Base-by-base conservation (phyloP, 768 basidiomycete species). In the Boletellus ananiceps region DNA sequence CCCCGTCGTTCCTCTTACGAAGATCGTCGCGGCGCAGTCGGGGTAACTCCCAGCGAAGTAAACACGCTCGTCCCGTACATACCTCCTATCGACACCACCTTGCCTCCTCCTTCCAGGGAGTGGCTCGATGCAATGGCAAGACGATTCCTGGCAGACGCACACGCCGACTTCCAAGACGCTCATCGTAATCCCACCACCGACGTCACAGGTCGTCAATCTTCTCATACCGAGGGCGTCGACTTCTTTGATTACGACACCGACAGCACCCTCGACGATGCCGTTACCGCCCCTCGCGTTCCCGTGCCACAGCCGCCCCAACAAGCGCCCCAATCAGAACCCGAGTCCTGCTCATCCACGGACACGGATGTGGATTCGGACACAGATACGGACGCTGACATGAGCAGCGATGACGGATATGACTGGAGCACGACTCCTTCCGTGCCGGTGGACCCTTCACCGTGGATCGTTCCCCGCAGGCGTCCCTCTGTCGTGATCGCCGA, bases 1-100 rank as follows among this genome's bases (percentile, higher is more conserved):
- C 63, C 57, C 9, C 63, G 57, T 46, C 56, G 63, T 27, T 55
- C 57, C 18, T 56, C 65, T 1, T 54, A 57, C 31, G 65, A 67
- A 35, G 63, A 65, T 18, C 44, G 49, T 19, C 61, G 58, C 12
- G 61, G 61, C 2, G 47, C 42, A 0, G 47, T 65, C 1, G 49
- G 56, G 1, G 66, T 69, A 5, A 43, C 48, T 6, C 65, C 63
- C 4, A 57, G 54, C 32, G 54, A 69, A 36, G 50, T 68, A 4
- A 68, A 66, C 55, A 46, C 53, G 3, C 54, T 66, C 21, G 46
- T 62, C 36, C 62, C 64, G 0, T 51, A 60, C 25, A 52, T 60
- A 23, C 64, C 55, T 1, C 62, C 62, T 0, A 56, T 60, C 36
- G 62, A 60, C 42, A 54, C 57, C 8, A 59, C 42, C 49, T 19